Percentiles rank a stretch among this genome's conserved stretches.
phyloP scores from a whole-genome alignment of 2,329 filamentous ascomycete species.

The Nemania sp. region DNA sequence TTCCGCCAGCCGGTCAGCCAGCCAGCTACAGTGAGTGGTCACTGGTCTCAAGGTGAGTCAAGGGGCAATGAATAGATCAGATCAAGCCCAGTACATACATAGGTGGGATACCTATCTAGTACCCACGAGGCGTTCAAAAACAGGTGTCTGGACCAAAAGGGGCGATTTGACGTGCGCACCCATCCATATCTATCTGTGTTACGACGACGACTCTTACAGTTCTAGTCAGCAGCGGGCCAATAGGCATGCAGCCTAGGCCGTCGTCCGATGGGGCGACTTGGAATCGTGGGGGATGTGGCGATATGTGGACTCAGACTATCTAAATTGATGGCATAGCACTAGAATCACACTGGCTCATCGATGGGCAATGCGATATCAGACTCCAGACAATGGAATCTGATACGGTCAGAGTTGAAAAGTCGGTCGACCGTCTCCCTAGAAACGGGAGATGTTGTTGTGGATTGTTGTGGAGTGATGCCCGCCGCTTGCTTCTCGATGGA shows the following conservation, averaged over 20 bases:
- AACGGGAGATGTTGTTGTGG: constrained; percentile 26
- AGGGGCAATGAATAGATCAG: not conserved
- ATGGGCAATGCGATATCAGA: constrained; percentile 14
- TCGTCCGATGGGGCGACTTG: constrained; percentile 20
- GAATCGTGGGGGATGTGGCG: constrained; percentile 25
- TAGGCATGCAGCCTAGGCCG: constrained; percentile 12
- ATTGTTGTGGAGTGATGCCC: constrained; percentile 28
- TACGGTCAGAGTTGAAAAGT: constrained; percentile 27
- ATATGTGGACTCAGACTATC: constrained; percentile 2
- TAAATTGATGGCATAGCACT: not conserved
- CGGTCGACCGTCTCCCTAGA: constrained; percentile 33
- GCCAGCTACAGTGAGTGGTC: not conserved
- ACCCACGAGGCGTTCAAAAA: constrained; percentile 10
- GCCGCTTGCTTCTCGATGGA: constrained; percentile 21
- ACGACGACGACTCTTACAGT: constrained; percentile 24
- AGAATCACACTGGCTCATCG: not conserved
- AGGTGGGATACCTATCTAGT: not conserved
- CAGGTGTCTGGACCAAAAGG: constrained; percentile 20
- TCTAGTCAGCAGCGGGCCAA: constrained; percentile 24
- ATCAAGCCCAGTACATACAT: too few species aligned
- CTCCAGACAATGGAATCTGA: constrained; percentile 15
- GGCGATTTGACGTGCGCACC: constrained; percentile 16
- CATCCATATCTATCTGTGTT: constrained; percentile 13
- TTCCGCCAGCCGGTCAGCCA: not conserved
- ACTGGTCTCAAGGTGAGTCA: not conserved